Conservation (phyloP, 371 early-diverging fungal species). For the Funneliformis caledonium region DNA sequence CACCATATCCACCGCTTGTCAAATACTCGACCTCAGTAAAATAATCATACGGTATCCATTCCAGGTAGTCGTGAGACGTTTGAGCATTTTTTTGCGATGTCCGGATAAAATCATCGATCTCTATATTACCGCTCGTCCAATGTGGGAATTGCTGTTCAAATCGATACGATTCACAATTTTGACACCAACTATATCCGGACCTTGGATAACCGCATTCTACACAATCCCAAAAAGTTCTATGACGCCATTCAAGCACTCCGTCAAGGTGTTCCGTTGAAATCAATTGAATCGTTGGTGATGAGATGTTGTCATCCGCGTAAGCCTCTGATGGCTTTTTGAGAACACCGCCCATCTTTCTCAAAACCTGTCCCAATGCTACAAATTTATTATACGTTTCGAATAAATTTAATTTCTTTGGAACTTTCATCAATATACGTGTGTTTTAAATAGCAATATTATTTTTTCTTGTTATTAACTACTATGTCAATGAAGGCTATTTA, state of each 20-base stretch:
- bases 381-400: not conserved
- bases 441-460: no score
- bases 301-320: not conserved
- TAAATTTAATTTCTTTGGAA: not conserved
- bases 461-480: no score
- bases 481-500: no score
- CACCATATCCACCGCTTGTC: not conserved
- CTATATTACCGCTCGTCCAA: conserved; percentile 30
- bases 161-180: conserved; percentile 5
- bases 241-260: not conserved
- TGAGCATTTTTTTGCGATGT: not conserved
- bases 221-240: conserved; percentile 7
- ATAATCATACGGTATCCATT: conserved; percentile 15
- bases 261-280: conserved; percentile 1
- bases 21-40: not conserved
- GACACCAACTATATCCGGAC: conserved; percentile 33
- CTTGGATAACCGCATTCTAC: not conserved
- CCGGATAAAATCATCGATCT: conserved; percentile 1
- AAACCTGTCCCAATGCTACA: not conserved
- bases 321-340: not conserved
- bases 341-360: not conserved
- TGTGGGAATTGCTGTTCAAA: not conserved
- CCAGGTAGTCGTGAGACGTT: not conserved
- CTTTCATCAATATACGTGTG: not conserved
- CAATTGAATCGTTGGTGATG: conserved; percentile 8